These are phyloP conservation scores for Orbilia oligospora DNA, from an alignment of 2,329 filamentous ascomycete genomes.

Conservation along the genomic window DNA sequence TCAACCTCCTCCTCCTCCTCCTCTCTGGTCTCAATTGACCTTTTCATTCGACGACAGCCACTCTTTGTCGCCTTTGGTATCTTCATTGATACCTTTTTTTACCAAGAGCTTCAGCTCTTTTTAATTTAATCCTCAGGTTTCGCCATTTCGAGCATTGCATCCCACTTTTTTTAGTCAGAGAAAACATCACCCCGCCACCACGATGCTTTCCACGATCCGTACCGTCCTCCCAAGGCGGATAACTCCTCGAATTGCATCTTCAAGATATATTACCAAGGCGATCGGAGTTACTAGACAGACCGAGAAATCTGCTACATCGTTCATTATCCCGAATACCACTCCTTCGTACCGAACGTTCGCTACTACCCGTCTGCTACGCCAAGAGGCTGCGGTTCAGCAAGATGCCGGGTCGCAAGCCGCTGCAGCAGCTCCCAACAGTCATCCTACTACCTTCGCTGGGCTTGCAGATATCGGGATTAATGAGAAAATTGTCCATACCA, in stretches of 20 bases:
- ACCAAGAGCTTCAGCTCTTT: slow-evolving; percentile 8
- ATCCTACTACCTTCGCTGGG: slow-evolving; percentile 42
- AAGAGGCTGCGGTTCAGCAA: slow-evolving; percentile 32
- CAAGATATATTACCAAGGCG: slow-evolving; percentile 27
- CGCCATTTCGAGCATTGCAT: slow-evolving; percentile 22
- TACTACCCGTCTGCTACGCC: slow-evolving; percentile 30
- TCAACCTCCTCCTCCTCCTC: slow-evolving; percentile 20
- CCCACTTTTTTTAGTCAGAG: slow-evolving; percentile 16
- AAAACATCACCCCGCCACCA: slow-evolving; percentile 18
- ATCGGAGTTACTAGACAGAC: slow-evolving; percentile 14
- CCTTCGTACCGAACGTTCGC: slow-evolving; percentile 47
- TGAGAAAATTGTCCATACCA: slow-evolving; percentile 75
- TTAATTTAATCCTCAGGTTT: slow-evolving; percentile 1
- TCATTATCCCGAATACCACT: slow-evolving; percentile 25
- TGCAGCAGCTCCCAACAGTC: not conserved
- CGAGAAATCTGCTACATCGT: not conserved
- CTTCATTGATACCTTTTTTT: slow-evolving; percentile 17
- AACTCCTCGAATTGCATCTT: slow-evolving; percentile 12
- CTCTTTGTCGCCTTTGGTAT: slow-evolving; percentile 10
- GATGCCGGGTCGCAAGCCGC: not conserved
- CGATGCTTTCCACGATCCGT: slow-evolving; percentile 53
- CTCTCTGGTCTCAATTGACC: slow-evolving; percentile 15
- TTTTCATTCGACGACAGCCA: slow-evolving; percentile 11
- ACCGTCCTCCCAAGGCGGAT: slow-evolving; percentile 46
- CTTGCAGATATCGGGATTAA: slow-evolving; percentile 66